A percentile compares a stretch with the other conserved stretches of the same genome.
phyloP scores from a whole-genome alignment of 1,284 basidiomycete genomes.

The Puccinia hordei region DNA sequence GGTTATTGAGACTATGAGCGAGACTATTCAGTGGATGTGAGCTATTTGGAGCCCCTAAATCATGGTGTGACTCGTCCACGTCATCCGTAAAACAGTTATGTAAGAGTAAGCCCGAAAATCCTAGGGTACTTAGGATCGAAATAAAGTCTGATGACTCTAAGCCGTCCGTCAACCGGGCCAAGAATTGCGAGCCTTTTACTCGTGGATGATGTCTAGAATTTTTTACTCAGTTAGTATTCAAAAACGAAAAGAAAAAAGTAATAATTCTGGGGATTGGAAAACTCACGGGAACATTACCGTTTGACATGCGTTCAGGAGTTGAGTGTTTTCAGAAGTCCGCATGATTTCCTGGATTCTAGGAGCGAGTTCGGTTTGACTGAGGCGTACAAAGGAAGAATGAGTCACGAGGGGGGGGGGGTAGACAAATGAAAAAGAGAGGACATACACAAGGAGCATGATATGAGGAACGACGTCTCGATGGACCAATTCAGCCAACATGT shows the following conservation, averaged over 20 bases:
- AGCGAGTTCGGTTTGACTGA: conserved; percentile 40
- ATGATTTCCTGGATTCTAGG: conserved; percentile 47
- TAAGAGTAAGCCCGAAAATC: conserved; percentile 32
- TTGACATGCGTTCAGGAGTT: conserved; percentile 45
- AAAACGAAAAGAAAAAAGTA: too few species aligned
- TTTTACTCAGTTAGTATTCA: background rate
- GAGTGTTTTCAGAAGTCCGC: conserved; percentile 44
- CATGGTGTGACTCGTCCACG: background rate
- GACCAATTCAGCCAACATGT: conserved; percentile 74
- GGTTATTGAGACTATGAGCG: background rate
- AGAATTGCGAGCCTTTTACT: conserved; percentile 30
- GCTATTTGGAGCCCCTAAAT: background rate
- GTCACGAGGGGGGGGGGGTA: background rate
- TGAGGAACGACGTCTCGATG: conserved; percentile 42
- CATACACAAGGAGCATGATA: conserved; percentile 50
- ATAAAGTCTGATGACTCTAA: conserved; percentile 41
- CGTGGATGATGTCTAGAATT: conserved; percentile 31
- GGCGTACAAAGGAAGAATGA: background rate
- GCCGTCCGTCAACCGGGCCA: conserved; percentile 38
- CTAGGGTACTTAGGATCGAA: conserved; percentile 37
- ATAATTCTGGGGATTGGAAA: background rate
- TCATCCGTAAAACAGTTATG: conserved; percentile 41
- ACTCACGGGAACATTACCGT: conserved; percentile 50
- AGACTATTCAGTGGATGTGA: too few species aligned
- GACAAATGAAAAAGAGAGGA: background rate